Evolutionary conservation across 768 basidiomycete species (phyloP), one percentile per base, ranked within the genome.

Genomic region (Tephrocybe sp.): DNA sequence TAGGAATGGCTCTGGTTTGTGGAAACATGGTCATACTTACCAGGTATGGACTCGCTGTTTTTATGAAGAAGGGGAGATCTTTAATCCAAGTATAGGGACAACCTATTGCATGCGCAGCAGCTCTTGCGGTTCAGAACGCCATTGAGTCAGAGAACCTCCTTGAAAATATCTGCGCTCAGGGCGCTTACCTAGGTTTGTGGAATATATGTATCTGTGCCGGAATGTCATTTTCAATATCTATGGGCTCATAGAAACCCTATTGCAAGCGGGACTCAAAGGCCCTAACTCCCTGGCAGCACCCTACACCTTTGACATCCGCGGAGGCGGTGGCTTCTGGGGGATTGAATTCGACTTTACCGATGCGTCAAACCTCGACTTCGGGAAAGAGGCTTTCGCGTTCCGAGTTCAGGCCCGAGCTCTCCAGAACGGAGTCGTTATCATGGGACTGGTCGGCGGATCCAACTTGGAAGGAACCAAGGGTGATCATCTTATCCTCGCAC

Each of bases 11-110:
- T 79, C 84, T 9, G 89, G 88, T 24, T 67, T 86, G 51, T 84
- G 86, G 77, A 88, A 90, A 62, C 89, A 92, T 64, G 91, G 89
- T 0, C 90, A 92, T 65, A 91, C 90, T 3, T 92, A 91, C 62
- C 88, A 89, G 74, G 88, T 79, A 60, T 13, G 63, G 32, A 37
- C 11, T 5, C 22, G n/a, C n/a, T n/a, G n/a, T n/a, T n/a, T n/a
- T n/a, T n/a, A n/a, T n/a, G n/a, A n/a, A n/a, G n/a, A n/a, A n/a
- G n/a, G n/a, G n/a, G n/a, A 18, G 5, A n/a, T 6, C 8, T 9
- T n/a, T 11, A 36, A 21, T 24, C 19, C n/a, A n/a, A n/a, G 36
- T 26, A 31, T 44, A 90, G 83, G 83, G 79, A 8, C 82, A 90
- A 64, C 89, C 90, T 2, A 59, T 92, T 45, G 77, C 85, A 0